These are phyloP conservation scores for Puccinia brachypodii DNA, from an alignment of 1,284 basidiomycete species.

Conservation along the genomic window DNA sequence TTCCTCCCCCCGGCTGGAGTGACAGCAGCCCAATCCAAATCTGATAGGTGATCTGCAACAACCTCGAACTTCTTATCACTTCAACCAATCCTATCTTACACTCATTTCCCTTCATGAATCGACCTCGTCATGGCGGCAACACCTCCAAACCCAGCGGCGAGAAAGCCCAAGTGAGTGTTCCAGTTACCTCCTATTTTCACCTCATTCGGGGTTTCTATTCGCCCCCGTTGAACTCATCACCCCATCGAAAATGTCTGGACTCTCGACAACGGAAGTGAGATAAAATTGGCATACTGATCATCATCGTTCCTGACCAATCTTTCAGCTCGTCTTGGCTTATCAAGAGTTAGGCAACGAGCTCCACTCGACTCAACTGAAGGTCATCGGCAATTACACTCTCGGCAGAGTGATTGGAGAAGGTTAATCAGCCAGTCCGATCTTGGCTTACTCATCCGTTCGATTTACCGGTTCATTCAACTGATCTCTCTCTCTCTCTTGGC, in stretches of 20 bases:
- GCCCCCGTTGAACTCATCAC: neutral
- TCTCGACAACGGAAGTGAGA: too few relatives aligned
- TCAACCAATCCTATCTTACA: neutral
- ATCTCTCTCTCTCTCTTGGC: neutral
- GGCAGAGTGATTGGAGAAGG: constrained; percentile 96
- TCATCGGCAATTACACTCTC: constrained; percentile 92
- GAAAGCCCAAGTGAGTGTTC: constrained; percentile 36
- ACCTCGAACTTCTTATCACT: neutral
- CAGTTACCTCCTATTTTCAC: neutral
- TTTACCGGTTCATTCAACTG: neutral
- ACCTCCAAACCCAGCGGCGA: constrained; percentile 22
- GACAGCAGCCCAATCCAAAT: neutral
- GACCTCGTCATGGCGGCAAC: constrained; percentile 10
- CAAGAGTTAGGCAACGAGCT: constrained; percentile 95
- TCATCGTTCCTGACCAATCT: too few relatives aligned
- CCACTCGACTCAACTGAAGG: constrained; percentile 78
- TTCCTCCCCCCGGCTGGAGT: too few relatives aligned
- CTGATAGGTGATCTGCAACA: neutral
- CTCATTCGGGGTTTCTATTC: too few relatives aligned
- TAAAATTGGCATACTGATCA: neutral
- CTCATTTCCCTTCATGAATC: constrained; percentile 26
- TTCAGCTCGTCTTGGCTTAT: constrained; percentile 84
- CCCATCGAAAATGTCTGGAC: neutral
- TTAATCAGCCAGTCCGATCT: constrained; percentile 55
- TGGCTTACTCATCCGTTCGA: constrained; percentile 33